Evolutionary conservation across 2,329 filamentous ascomycete genomes (phyloP), one percentile per base, ranked within the genome.

Genomic region (Venturia nashicola): DNA sequence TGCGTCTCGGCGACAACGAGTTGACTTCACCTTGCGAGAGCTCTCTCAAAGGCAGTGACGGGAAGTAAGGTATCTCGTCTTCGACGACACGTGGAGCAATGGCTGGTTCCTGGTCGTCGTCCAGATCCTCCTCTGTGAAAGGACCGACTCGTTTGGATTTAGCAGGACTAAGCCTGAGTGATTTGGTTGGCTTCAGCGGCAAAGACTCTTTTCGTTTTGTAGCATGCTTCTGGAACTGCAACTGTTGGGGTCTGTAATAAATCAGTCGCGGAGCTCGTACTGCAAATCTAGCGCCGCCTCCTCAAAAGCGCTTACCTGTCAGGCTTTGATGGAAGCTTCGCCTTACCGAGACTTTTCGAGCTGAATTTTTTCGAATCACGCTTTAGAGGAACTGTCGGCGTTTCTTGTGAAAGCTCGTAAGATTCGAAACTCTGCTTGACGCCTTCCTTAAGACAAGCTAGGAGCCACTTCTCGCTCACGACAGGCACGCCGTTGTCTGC

Each of bases 391-490:
- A 60, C 2, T 18, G 61, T 54, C 23, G 48, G 55, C n/a, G 51
- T 51, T 68, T 68, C 55, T 36, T 11, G 59, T 55, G 59, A 16
- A 67, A 62, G 72, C 23, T 74, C 67, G 69, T 82, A 83, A 39
- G 76, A 72, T 27, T 77, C 73, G 61, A 80, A 81, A 12, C 79
- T 70, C 64, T 82, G 76, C 68, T 76, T 78, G 63, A 77, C 73
- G 39, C 83, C 70, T 57, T 71, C 73, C 62, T 80, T 79, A 61
- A 97, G 85, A 68, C 89, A 94, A 61, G 87, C 82, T 86, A 89
- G 94, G 2, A 99, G 79, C 94, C 94, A 99, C 27, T 87, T 83
- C 20, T 85, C 83, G 8, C 83, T 83, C 12, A 97, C 89, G n/a
- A 93, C 85, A 1, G 91, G 90, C 12, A 97, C 87, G 5, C 82